Conservation (phyloP, 2,329 filamentous ascomycete species). For the Ceratocystis papillata region DNA sequence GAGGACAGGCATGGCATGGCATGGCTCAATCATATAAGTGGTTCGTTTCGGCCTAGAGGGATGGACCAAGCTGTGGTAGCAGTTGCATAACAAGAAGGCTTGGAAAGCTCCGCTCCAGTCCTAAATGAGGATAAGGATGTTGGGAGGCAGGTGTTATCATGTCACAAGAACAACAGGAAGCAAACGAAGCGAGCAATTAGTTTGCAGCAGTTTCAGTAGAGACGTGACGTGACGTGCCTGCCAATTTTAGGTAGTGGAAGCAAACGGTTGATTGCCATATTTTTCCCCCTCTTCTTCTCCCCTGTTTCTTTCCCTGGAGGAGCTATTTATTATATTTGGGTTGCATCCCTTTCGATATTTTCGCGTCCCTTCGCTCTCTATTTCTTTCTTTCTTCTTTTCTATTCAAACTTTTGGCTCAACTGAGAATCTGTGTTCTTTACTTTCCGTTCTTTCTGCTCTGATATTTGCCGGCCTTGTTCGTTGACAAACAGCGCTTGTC, state of each 20-base stretch:
- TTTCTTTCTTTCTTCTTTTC: neutral
- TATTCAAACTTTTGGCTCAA: neutral
- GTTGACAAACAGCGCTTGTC: neutral
- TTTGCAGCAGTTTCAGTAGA: neutral
- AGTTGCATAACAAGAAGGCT: neutral
- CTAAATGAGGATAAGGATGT: neutral
- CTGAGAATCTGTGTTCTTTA: neutral
- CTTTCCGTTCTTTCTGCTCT: neutral
- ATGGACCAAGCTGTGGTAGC: constrained; percentile 2
- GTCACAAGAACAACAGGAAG: constrained; percentile 2
- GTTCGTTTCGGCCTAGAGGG: neutral
- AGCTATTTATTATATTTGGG: constrained; percentile 2
- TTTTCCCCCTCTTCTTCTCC: neutral
- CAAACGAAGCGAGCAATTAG: neutral
- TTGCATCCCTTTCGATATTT: constrained; percentile 10
- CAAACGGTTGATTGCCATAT: constrained; percentile 3
- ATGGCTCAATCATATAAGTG: constrained; percentile 5
- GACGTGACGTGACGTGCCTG: neutral
- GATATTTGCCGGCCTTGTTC: neutral
- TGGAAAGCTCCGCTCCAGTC: neutral
- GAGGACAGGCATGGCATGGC: neutral
- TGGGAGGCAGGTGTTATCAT: neutral
- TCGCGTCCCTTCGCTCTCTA: neutral
- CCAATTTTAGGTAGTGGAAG: constrained; percentile 5
- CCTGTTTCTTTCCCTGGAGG: neutral